Evolutionary conservation across 352 stramenopile species (phyloP).

Genomic region (Phytophthora macrochlamydospora): DNA sequence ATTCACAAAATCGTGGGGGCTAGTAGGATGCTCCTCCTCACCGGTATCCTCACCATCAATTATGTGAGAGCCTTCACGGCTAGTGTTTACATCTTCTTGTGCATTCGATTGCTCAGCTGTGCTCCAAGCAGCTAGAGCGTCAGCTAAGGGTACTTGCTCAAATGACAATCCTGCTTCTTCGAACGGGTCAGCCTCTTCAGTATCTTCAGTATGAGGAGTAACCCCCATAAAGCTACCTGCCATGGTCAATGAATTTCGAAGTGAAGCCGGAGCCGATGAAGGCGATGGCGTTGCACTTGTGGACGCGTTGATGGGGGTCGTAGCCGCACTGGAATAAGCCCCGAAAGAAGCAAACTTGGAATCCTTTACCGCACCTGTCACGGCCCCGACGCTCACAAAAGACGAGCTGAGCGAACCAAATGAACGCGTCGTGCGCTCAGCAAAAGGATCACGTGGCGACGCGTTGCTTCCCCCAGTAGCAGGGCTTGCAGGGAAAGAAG

Average conservation of each 20-base stretch:
- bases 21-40: too few species aligned
- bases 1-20: too few species aligned
- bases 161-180: conserved; percentile 32
- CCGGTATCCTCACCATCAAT: neutral
- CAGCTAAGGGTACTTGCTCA: conserved; percentile 27
- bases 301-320: neutral
- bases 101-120: conserved; percentile 7
- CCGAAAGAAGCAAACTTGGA: conserved; percentile 14
- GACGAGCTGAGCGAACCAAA: conserved; percentile 35
- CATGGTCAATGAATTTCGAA: conserved; percentile 39
- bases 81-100: conserved; percentile 3
- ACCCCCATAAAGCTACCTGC: conserved; percentile 23
- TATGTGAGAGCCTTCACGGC: neutral
- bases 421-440: conserved; percentile 27
- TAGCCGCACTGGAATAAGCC: conserved; percentile 19
- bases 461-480: conserved; percentile 1
- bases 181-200: conserved; percentile 34
- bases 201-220: conserved; percentile 15
- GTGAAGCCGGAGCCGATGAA: conserved; percentile 33
- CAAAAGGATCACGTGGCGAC: conserved; percentile 17
- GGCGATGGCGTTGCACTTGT: conserved; percentile 7
- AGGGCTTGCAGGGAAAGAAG: conserved; percentile 7
- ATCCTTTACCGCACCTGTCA: conserved; percentile 9
- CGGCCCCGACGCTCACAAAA: conserved; percentile 24
- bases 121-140: conserved; percentile 34